Conservation (phyloP, 2,329 filamentous ascomycete genomes). For the Sporothrix globosa region DNA sequence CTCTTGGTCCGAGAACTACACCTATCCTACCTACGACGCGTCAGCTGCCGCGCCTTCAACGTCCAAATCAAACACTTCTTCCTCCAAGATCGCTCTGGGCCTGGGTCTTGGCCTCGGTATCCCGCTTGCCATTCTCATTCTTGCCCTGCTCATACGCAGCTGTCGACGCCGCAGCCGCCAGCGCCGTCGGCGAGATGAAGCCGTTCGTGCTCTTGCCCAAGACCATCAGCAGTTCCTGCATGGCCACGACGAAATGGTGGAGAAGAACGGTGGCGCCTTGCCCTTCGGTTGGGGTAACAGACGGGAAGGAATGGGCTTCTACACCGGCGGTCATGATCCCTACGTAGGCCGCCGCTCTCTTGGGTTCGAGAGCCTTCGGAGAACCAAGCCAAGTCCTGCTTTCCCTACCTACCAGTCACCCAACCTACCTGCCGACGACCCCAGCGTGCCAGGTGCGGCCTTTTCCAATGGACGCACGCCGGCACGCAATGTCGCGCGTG, state of each 20-base stretch:
- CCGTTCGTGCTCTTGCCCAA: constrained; percentile 55
- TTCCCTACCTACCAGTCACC: constrained; percentile 32
- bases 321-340: constrained; percentile 51
- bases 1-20: constrained; percentile 57
- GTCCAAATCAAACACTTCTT: constrained; percentile 34
- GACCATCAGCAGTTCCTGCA: constrained; percentile 53
- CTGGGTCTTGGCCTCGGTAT: constrained; percentile 68
- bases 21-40: constrained; percentile 45
- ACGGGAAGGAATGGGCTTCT: constrained; percentile 46
- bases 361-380: constrained; percentile 56
- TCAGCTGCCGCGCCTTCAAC: constrained; percentile 28
- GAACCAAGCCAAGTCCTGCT: constrained; percentile 37
- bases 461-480: constrained; percentile 39
- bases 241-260: constrained; percentile 53
- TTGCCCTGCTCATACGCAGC: constrained; percentile 49
- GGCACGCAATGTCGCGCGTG: constrained; percentile 42
- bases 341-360: constrained; percentile 46
- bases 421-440: constrained; percentile 12
- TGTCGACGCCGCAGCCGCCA: constrained; percentile 51
- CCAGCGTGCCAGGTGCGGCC: background rate
- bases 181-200: constrained; percentile 49
- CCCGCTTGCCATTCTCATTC: constrained; percentile 53
- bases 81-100: constrained; percentile 61
- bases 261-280: constrained; percentile 43
- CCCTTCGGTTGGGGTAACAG: constrained; percentile 41